These are phyloP conservation scores for Boletales sp. DNA, from an alignment of 768 basidiomycete species.

Conservation along the genomic window DNA sequence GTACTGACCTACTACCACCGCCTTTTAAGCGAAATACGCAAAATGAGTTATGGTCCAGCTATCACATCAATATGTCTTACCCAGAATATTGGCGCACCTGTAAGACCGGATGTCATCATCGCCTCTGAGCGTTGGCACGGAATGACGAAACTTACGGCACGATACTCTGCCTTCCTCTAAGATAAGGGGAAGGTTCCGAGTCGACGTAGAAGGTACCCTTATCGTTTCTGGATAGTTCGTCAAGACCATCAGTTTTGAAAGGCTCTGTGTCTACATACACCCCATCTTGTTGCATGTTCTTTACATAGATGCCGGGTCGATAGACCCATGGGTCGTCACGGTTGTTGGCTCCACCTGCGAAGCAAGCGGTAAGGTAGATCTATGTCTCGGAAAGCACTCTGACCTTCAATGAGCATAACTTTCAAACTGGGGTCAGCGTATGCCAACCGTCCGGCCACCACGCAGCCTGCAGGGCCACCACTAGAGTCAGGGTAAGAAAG, in stretches of 20 bases:
- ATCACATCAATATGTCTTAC: conserved; percentile 24
- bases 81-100: conserved; percentile 65
- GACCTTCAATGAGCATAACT: conserved; percentile 74
- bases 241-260: neutral
- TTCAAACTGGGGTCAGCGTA: conserved; percentile 70
- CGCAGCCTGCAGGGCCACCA: conserved; percentile 66
- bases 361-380: neutral
- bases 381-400: neutral
- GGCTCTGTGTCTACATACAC: conserved; percentile 42
- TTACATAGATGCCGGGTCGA: conserved; percentile 64
- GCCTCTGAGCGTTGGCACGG: neutral
- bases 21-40: conserved; percentile 25
- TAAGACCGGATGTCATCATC: neutral
- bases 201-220: conserved; percentile 73
- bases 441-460: conserved; percentile 65
- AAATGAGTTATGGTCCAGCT: neutral
- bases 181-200: conserved; percentile 50
- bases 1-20: conserved; percentile 51
- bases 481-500: conserved; percentile 21
- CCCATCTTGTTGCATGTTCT: conserved; percentile 69
- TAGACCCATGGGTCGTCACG: conserved; percentile 76
- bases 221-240: conserved; percentile 50
- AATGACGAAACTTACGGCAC: conserved; percentile 50
- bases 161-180: conserved; percentile 63
- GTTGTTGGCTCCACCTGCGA: conserved; percentile 62